Percentiles rank a stretch among this genome's conserved stretches.
Evolutionary conservation across 345 rosid species (phyloP).

Genomic region (Erodium maritimum): DNA sequence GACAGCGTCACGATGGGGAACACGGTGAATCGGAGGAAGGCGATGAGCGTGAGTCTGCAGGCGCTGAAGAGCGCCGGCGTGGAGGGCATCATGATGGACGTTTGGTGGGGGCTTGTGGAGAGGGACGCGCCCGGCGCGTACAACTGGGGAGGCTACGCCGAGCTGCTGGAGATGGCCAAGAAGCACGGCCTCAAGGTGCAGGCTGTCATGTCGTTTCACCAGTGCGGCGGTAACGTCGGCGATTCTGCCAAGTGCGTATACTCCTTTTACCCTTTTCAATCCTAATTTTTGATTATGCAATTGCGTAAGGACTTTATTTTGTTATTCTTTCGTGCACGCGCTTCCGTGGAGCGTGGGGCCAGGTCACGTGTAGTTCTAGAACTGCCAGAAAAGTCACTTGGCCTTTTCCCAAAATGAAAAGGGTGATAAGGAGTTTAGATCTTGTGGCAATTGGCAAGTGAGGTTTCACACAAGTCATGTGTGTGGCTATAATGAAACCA

Average conservation of each 20-base stretch:
- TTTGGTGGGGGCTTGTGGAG: conserved; percentile 99
- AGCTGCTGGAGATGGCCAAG: conserved; percentile 83
- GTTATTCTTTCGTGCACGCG: too few relatives aligned
- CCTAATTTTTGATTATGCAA: neutral
- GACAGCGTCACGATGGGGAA: conserved; percentile 81
- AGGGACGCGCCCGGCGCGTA: conserved; percentile 65
- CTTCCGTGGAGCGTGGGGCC: neutral
- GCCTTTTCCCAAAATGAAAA: neutral
- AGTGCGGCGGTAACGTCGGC: conserved; percentile 99
- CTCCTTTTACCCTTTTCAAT: neutral
- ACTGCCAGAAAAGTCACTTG: neutral
- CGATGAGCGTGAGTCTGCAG: conserved; percentile 85
- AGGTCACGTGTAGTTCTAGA: neutral
- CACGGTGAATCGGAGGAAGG: conserved; percentile 72
- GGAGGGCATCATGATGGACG: conserved; percentile 93
- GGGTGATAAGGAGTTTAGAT: neutral
- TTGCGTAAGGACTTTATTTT: neutral
- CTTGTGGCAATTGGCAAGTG: neutral
- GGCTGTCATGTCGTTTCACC: conserved; percentile 98
- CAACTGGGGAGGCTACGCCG: conserved; percentile 91
- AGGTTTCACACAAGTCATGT: neutral
- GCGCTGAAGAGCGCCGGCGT: conserved; percentile 97
- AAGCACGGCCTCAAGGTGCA: conserved; percentile 87
- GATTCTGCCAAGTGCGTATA: conserved; percentile 72
- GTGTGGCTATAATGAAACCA: too few relatives aligned